Evolutionary conservation across 2,329 filamentous ascomycete species (phyloP).

Genomic region (Apiospora marii): DNA sequence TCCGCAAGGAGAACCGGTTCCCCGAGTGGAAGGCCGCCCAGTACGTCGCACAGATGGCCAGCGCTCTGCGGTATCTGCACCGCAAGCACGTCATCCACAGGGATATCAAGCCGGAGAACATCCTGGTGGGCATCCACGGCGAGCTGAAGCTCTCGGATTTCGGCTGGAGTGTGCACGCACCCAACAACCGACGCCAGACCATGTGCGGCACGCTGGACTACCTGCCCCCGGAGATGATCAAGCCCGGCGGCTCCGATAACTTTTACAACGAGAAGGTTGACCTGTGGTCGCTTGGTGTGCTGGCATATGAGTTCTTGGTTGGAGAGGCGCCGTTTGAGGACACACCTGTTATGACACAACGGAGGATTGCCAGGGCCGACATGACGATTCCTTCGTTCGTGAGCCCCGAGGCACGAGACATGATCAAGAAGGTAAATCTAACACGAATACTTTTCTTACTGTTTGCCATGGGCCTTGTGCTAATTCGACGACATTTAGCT

Average conservation of each 20-base stretch:
- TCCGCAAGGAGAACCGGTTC: conserved; percentile 80
- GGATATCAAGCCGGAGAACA: conserved; percentile 98
- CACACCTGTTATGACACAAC: conserved; percentile 91
- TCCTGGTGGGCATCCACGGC: conserved; percentile 92
- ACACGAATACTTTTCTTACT: not conserved
- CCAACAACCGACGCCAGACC: conserved; percentile 90
- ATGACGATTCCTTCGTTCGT: conserved; percentile 94
- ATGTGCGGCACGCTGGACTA: conserved; percentile 99
- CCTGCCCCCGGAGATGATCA: conserved; percentile 97
- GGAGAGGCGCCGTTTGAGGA: conserved; percentile 98
- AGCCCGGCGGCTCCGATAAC: conserved; percentile 80
- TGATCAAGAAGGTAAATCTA: conserved; percentile 83
- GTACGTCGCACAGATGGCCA: conserved; percentile 91
- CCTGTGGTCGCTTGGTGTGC: conserved; percentile 91
- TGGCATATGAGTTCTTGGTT: conserved; percentile 96
- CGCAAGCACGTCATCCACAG: conserved; percentile 97
- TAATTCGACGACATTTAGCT: conserved; percentile 60
- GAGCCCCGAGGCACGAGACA: conserved; percentile 85
- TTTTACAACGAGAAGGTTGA: conserved; percentile 96
- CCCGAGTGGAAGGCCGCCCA: conserved; percentile 87
- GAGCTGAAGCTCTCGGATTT: conserved; percentile 99
- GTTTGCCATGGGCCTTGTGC: no score
- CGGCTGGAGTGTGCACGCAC: conserved; percentile 97
- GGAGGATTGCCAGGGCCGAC: conserved; percentile 86
- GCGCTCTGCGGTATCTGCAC: conserved; percentile 87